Percentiles rank a stretch among this genome's conserved stretches.
phyloP scores from a whole-genome alignment of 345 rosid species.

The Lepidium sativum region DNA sequence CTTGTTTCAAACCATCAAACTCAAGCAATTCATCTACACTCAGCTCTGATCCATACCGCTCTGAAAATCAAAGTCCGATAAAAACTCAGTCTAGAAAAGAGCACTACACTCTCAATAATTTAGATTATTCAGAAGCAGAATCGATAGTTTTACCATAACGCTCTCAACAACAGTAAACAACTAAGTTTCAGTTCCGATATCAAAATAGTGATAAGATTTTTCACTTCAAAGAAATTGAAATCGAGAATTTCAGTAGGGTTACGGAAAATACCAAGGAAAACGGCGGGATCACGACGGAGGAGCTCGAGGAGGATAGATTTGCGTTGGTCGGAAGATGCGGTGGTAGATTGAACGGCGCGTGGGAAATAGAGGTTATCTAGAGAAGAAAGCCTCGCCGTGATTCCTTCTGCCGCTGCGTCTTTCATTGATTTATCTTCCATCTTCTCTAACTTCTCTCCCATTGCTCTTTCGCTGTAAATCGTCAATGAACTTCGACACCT shows the following conservation, averaged over 20 bases:
- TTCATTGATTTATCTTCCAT: conserved; percentile 15
- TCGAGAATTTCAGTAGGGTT: background rate
- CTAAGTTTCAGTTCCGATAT: background rate
- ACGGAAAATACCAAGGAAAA: conserved; percentile 53
- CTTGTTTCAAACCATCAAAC: conserved; percentile 52
- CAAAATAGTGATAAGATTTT: background rate
- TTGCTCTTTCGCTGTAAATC: background rate
- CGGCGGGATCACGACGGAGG: conserved; percentile 76
- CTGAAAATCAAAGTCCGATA: conserved; percentile 25
- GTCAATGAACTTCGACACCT: background rate
- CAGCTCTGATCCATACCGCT: conserved; percentile 65
- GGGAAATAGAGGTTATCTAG: conserved; percentile 79
- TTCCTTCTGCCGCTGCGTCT: conserved; percentile 47
- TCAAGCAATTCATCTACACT: conserved; percentile 55
- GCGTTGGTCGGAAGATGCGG: conserved; percentile 56
- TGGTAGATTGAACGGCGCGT: conserved; percentile 48
- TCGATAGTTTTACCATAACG: conserved; percentile 25
- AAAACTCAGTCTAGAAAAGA: background rate
- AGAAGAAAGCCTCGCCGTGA: conserved; percentile 57
- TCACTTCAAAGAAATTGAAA: background rate
- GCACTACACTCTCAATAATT: background rate
- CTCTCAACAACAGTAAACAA: conserved; percentile 22
- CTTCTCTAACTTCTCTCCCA: conserved; percentile 10
- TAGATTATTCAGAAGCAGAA: background rate
- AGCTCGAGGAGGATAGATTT: conserved; percentile 80